Conservation (phyloP, 257 asterid species). For the Buddleja alternifolia region DNA sequence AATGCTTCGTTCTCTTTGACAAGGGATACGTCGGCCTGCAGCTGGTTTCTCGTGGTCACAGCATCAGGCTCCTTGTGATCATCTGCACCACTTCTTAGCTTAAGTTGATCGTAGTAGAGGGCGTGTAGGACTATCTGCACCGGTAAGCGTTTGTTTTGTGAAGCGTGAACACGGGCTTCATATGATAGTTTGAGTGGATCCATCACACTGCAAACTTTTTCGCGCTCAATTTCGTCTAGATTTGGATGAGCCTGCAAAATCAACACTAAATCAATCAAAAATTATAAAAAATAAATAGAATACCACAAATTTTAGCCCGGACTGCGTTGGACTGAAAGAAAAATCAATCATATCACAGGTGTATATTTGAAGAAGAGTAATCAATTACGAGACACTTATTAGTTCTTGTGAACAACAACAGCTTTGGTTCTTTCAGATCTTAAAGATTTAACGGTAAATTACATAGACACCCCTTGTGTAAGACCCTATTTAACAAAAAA, state of each 20-base stretch:
- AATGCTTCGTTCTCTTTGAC: constrained; percentile 84
- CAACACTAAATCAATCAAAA: background rate
- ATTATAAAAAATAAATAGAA: too few relatives aligned
- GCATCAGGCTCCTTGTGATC: constrained; percentile 53
- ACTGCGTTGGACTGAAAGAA: too few relatives aligned
- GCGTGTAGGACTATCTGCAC: constrained; percentile 96
- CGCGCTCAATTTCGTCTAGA: constrained; percentile 90
- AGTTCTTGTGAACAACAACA: too few relatives aligned
- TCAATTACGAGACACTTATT: too few relatives aligned
- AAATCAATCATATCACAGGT: too few relatives aligned
- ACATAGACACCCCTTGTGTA: too few relatives aligned
- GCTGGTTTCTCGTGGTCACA: constrained; percentile 56
- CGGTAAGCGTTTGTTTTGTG: constrained; percentile 91
- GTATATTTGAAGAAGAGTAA: too few relatives aligned
- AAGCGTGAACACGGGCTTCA: constrained; percentile 91
- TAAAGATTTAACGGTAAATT: too few relatives aligned
- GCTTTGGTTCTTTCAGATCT: too few relatives aligned
- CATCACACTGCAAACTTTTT: constrained; percentile 90
- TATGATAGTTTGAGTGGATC: constrained; percentile 87
- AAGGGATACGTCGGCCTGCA: constrained; percentile 66
- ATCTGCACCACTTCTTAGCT: constrained; percentile 70
- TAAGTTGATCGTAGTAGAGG: constrained; percentile 82
- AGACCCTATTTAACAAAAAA: too few relatives aligned
- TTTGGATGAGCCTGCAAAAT: constrained; percentile 74
- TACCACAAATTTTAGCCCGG: too few relatives aligned